phyloP scores from a whole-genome alignment of 202 grass and related monocot genomes.

The Setaria viridis region DNA sequence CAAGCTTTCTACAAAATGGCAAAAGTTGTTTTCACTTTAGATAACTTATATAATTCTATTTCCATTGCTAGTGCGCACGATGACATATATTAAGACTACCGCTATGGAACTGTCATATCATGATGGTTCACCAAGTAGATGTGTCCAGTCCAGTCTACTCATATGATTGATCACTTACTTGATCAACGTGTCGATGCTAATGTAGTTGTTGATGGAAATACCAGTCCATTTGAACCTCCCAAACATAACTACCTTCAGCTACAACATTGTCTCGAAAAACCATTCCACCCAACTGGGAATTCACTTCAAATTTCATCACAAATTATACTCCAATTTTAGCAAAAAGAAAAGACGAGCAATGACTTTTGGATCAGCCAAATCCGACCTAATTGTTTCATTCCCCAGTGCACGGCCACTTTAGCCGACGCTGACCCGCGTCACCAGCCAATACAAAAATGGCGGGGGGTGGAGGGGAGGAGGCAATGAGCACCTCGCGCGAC shows the following conservation, averaged over 20 bases:
- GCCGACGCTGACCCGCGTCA: not conserved
- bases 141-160: too few relatives aligned
- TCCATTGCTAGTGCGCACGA: not conserved
- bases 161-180: not conserved
- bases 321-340: not conserved
- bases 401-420: constrained; percentile 5
- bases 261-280: not conserved
- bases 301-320: not conserved
- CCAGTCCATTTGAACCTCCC: not conserved
- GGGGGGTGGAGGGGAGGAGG: too few relatives aligned
- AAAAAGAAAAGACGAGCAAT: not conserved
- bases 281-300: not conserved
- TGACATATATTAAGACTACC: not conserved
- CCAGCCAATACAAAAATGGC: constrained; percentile 23
- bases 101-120: not conserved
- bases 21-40: not conserved
- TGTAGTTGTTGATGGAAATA: not conserved
- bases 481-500: not conserved
- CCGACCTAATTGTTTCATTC: not conserved
- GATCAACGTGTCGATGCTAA: not conserved
- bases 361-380: not conserved
- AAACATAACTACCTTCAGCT: not conserved
- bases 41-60: not conserved
- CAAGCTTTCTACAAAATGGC: not conserved
- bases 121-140: not conserved